phyloP scores from a whole-genome alignment of 2,329 filamentous ascomycete species.

The Geosmithia flava region DNA sequence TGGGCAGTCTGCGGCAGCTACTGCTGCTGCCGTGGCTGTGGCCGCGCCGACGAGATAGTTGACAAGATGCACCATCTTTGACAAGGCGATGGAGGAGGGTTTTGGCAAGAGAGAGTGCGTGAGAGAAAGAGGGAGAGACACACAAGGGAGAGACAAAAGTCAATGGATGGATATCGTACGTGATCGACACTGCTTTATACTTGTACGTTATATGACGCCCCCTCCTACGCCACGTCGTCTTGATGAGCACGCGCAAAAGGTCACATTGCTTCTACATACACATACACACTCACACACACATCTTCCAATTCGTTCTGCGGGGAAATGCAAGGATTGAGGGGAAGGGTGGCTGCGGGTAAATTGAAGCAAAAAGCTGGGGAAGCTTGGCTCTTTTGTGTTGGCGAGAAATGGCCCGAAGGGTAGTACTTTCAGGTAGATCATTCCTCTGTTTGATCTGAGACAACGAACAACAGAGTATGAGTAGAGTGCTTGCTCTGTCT shows the following conservation, averaged over 20 bases:
- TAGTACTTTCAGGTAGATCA: too few species aligned
- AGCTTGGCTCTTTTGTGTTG: not conserved
- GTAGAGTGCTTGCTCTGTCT: too few species aligned
- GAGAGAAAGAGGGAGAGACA: not conserved
- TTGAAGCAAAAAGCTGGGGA: not conserved
- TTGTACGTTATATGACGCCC: not conserved
- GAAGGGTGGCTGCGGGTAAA: not conserved
- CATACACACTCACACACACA: not conserved
- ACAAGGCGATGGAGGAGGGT: not conserved
- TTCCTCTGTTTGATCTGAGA: too few species aligned
- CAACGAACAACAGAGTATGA: too few species aligned
- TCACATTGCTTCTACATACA: not conserved
- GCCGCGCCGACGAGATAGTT: not conserved
- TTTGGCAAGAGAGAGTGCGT: not conserved
- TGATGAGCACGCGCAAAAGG: not conserved
- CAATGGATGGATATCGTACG: not conserved
- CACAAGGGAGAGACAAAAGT: not conserved
- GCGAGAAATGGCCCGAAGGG: too few species aligned
- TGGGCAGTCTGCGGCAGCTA: constrained; percentile 13
- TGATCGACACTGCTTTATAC: not conserved
- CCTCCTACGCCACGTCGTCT: not conserved
- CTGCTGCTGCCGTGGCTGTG: not conserved
- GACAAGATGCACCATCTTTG: not conserved
- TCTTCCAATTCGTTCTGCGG: not conserved
- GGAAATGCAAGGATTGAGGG: not conserved